phyloP scores from a whole-genome alignment of 331 rosid species.

The Quercus phellos region DNA sequence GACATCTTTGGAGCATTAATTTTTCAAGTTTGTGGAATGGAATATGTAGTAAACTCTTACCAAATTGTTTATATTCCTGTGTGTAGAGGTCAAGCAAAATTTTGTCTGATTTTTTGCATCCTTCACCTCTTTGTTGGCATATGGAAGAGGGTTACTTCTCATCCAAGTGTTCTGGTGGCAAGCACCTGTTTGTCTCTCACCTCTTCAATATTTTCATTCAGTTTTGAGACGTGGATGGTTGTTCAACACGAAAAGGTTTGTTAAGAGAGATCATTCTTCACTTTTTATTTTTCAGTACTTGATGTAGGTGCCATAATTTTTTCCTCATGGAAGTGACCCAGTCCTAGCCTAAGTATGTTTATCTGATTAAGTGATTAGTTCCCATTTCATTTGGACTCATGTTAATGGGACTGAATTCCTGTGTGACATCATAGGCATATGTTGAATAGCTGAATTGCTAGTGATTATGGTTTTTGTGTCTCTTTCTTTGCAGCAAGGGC shows the following conservation, averaged over 20 bases:
- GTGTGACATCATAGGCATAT: constrained; percentile 5
- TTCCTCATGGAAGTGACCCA: constrained; percentile 11
- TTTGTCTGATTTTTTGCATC: constrained; percentile 55
- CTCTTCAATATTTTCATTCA: constrained; percentile 56
- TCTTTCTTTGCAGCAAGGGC: constrained; percentile 65
- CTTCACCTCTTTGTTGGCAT: constrained; percentile 61
- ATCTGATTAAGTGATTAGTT: constrained; percentile 19
- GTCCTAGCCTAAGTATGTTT: constrained; percentile 11
- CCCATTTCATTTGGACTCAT: constrained; percentile 1
- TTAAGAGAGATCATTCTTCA: constrained; percentile 4
- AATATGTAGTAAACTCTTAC: constrained; percentile 5
- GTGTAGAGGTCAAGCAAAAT: constrained; percentile 75
- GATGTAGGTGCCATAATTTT: constrained; percentile 6
- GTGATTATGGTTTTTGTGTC: constrained; percentile 8
- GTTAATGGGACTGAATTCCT: not conserved
- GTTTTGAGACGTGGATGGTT: constrained; percentile 89
- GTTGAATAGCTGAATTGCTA: constrained; percentile 1
- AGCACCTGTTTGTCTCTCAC: constrained; percentile 63
- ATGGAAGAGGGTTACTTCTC: constrained; percentile 61
- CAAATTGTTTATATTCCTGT: constrained; percentile 24
- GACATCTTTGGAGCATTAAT: not conserved
- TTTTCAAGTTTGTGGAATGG: not conserved
- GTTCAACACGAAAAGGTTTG: constrained; percentile 81
- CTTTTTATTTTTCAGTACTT: constrained; percentile 11
- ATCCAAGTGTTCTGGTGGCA: constrained; percentile 56